phyloP scores from a whole-genome alignment of 1,284 basidiomycete species.

The Apiotrichum porosum region DNA sequence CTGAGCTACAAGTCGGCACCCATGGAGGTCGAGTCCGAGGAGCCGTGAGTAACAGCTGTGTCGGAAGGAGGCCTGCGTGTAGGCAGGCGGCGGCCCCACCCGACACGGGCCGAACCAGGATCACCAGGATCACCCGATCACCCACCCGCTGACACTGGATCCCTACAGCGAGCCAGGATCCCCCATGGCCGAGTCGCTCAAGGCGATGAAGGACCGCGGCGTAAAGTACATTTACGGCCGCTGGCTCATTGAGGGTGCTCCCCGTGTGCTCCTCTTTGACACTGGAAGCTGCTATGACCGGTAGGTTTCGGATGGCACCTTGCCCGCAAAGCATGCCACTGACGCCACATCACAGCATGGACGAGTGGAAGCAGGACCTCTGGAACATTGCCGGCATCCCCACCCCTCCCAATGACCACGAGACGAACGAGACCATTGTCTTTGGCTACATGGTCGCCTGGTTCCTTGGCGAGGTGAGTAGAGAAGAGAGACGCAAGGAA shows the following conservation, averaged over 20 bases:
- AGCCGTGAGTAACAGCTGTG: conserved; percentile 59
- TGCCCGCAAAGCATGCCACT: background rate
- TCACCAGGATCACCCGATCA: no score
- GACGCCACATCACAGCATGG: conserved; percentile 56
- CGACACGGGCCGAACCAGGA: no score
- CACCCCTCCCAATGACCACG: conserved; percentile 88
- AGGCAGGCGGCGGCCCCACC: no score
- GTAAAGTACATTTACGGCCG: conserved; percentile 92
- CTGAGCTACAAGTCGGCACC: conserved; percentile 96
- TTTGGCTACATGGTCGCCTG: conserved; percentile 99
- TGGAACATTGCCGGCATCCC: conserved; percentile 98
- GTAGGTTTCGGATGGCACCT: conserved; percentile 27
- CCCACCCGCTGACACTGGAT: background rate
- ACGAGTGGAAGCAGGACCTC: conserved; percentile 97
- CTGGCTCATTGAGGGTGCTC: conserved; percentile 96
- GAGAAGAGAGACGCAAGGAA: no score
- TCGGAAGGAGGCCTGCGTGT: no score
- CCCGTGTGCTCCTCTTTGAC: conserved; percentile 91
- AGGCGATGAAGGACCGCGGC: conserved; percentile 75
- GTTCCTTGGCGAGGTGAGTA: conserved; percentile 89
- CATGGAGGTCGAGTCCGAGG: conserved; percentile 94
- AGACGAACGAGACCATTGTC: conserved; percentile 97
- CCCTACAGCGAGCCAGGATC: conserved; percentile 47
- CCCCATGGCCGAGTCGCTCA: conserved; percentile 64
- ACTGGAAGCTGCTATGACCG: conserved; percentile 76